Percentiles rank a stretch among this genome's conserved stretches.
Conservation (phyloP, 345 rosid species). For the Populus alba region DNA sequence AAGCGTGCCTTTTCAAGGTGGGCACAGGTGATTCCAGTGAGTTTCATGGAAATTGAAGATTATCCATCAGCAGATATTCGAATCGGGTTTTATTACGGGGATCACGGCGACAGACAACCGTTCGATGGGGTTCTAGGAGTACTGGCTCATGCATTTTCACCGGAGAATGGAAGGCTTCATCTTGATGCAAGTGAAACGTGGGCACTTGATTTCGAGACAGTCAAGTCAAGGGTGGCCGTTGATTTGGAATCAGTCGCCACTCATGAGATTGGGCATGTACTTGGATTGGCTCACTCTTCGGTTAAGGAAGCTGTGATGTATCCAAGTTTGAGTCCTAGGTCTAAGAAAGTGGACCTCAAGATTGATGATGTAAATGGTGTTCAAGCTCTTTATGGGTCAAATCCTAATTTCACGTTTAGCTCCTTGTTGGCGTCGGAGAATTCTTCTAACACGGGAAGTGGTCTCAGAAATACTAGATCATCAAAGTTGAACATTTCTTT, state of each 20-base stretch:
- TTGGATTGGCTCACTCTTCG: slow-evolving; percentile 80
- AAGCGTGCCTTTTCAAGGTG: slow-evolving; percentile 62
- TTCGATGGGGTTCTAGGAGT: slow-evolving; percentile 89
- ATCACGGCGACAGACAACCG: slow-evolving; percentile 85
- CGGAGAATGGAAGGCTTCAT: slow-evolving; percentile 79
- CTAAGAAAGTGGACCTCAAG: slow-evolving; percentile 57
- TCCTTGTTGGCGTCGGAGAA: slow-evolving; percentile 56
- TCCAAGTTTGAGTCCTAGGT: slow-evolving; percentile 71
- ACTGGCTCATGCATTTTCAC: slow-evolving; percentile 83
- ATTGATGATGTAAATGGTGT: slow-evolving; percentile 85
- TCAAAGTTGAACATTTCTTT: slow-evolving; percentile 31
- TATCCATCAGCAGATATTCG: slow-evolving; percentile 48
- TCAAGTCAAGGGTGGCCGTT: slow-evolving; percentile 55
- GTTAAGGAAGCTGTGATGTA: slow-evolving; percentile 88
- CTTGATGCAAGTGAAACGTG: slow-evolving; percentile 78
- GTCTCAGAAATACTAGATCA: slow-evolving; percentile 7
- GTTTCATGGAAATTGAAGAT: slow-evolving; percentile 49
- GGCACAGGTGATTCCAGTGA: slow-evolving; percentile 74
- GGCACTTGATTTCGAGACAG: slow-evolving; percentile 54
- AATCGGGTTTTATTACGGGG: slow-evolving; percentile 61
- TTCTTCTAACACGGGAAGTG: slow-evolving; percentile 38
- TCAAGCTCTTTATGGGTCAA: slow-evolving; percentile 67
- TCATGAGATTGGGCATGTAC: slow-evolving; percentile 88
- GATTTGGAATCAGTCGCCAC: slow-evolving; percentile 95
- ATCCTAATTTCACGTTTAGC: slow-evolving; percentile 64